Conservation (phyloP, 345 rosid genomes). For the Brassica carinata region DNA sequence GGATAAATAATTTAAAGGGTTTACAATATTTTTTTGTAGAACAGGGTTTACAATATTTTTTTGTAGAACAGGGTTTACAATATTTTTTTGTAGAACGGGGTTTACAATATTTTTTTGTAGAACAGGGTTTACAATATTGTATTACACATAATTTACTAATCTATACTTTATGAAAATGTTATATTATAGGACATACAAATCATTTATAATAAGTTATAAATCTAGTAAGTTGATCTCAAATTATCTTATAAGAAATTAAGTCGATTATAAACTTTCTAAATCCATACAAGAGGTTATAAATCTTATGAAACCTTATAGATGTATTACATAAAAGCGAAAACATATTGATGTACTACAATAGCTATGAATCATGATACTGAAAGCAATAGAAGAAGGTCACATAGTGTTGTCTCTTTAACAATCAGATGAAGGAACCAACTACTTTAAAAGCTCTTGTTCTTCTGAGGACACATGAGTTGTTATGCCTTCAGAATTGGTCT, state of each 20-base stretch:
- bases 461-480: background rate
- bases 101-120: too few species aligned
- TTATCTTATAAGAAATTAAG: background rate
- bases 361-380: background rate
- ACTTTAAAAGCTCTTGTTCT: background rate
- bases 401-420: background rate
- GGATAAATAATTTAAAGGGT: background rate
- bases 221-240: background rate
- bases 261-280: background rate
- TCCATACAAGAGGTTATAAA: background rate
- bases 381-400: background rate
- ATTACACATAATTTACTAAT: background rate
- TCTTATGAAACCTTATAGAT: background rate
- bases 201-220: background rate
- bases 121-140: background rate
- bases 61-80: too few species aligned
- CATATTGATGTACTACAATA: background rate
- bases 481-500: background rate
- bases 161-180: background rate
- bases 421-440: background rate
- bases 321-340: background rate
- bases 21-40: too few species aligned
- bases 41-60: too few species aligned
- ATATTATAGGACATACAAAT: background rate
- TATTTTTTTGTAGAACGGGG: too few species aligned